Conservation (phyloP, 768 basidiomycete species). For the Trametes sanguinea region DNA sequence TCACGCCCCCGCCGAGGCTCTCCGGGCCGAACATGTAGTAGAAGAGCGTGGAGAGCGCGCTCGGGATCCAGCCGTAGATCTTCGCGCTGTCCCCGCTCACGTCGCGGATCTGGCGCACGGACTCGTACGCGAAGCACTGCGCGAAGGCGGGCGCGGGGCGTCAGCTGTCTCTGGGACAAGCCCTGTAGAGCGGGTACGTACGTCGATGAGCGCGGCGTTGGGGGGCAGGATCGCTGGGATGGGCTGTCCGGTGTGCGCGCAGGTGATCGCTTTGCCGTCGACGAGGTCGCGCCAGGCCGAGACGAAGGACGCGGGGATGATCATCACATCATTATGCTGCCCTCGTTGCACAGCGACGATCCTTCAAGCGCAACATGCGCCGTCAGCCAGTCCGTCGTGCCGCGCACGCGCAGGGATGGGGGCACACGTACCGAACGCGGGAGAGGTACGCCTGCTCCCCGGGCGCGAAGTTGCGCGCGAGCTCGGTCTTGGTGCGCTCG, state of each 20-base stretch:
- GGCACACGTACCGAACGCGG: conserved; percentile 2
- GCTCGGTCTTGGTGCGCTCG: not conserved
- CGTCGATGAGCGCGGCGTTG: conserved; percentile 20
- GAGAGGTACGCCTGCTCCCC: not conserved
- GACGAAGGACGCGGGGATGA: conserved; percentile 3
- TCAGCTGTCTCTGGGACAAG: not conserved
- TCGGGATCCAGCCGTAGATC: conserved; percentile 17
- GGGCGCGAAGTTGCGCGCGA: conserved; percentile 11
- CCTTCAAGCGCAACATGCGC: not conserved
- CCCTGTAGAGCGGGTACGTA: not conserved
- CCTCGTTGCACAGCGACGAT: conserved; percentile 6
- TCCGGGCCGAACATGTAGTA: conserved; percentile 18
- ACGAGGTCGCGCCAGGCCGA: conserved; percentile 11
- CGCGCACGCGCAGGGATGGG: too few relatives aligned
- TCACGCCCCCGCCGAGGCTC: conserved; percentile 16
- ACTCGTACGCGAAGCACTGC: conserved; percentile 7
- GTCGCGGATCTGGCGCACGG: not conserved
- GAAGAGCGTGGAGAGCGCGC: conserved; percentile 6
- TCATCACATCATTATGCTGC: not conserved
- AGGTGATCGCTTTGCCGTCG: conserved; percentile 3
- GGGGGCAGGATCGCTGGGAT: conserved; percentile 9
- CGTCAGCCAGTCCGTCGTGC: too few relatives aligned
- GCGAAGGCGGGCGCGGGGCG: not conserved
- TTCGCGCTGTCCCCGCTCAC: conserved; percentile 19
- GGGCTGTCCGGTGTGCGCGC: conserved; percentile 6